These are phyloP conservation scores for Talaromyces stipitatus DNA, from an alignment of 495 filamentous ascomycete genomes.

Conservation along the genomic window DNA sequence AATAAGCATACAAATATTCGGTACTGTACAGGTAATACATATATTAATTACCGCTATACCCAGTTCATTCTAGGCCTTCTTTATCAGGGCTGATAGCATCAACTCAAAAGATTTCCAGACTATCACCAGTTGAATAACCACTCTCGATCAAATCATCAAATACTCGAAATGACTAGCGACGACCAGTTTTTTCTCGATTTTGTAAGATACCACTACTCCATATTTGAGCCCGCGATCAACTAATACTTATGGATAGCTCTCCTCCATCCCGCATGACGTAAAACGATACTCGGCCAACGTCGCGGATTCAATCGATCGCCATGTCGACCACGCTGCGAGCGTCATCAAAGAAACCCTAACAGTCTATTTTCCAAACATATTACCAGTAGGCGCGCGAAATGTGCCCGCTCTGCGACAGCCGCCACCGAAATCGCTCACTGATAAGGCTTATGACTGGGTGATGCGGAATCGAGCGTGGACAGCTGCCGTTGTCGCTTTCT, in stretches of 20 bases:
- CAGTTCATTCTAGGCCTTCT: too few species aligned
- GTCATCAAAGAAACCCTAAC: slow-evolving; percentile 55
- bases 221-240: background rate
- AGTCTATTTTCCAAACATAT: slow-evolving; percentile 36
- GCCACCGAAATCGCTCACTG: slow-evolving; percentile 20
- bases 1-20: too few species aligned
- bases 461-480: slow-evolving; percentile 59
- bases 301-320: slow-evolving; percentile 68
- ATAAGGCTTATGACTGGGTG: slow-evolving; percentile 54
- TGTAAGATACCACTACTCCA: slow-evolving; percentile 24
- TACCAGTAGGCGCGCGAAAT: slow-evolving; percentile 27
- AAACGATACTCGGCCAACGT: slow-evolving; percentile 54
- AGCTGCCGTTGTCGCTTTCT: slow-evolving; percentile 56
- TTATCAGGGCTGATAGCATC: too few species aligned
- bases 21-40: too few species aligned
- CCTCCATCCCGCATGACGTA: slow-evolving; percentile 65
- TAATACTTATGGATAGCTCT: slow-evolving; percentile 43
- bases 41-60: too few species aligned
- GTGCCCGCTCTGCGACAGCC: slow-evolving; percentile 6
- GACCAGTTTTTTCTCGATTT: slow-evolving; percentile 46
- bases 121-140: too few species aligned
- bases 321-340: slow-evolving; percentile 62
- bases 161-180: slow-evolving; percentile 40
- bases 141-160: background rate
- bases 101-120: background rate